Base-by-base conservation (phyloP, 305 asterid species). In the Andrographis paniculata region DNA sequence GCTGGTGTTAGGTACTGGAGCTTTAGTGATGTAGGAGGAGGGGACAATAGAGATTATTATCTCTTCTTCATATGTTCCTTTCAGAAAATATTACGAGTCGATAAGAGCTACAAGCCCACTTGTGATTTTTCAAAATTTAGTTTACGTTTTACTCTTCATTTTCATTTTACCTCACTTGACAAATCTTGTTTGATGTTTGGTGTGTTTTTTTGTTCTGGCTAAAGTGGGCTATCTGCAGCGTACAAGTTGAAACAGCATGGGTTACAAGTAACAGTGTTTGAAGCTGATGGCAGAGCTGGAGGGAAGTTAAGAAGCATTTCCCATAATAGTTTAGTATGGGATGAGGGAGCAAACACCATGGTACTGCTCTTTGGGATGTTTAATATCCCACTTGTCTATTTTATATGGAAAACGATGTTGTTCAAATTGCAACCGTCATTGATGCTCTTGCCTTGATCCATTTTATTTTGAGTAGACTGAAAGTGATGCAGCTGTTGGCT, bases 271-370 rank as follows among this genome's bases (percentile, higher is more conserved):
- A 81, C 92, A 8, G 85, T 84, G 14, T 79, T 81, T 42, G 97
- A 88, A 65, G 89, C 87, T 23, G 89, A 81, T 45, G 84, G 58
- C 59, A 75, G 84, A 70, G 66, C 88, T 61, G 97, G 95, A 61
- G 97, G 95, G 42, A 88, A 75, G 78, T 64, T 88, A 40, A 76
- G 76, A 73, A 79, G 80, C 66, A 56, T 75, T 65, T 68, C 74
- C 19, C 81, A 53, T 22, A 66, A 81, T 69, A 94, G 95, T 55
- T 38, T 88, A 48, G 60, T 81, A 67, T 88, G 97, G 95, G 97
- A 88, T 38, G 94, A 87, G 66, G 97, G 97, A 19, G 97, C 97
- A 16, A 87, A 87, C 68, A 84, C 97, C 55, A 88, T 88, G 97
- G 97, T 87, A 62, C 33, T 52, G 40, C 42, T 24, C 4, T 18